These are phyloP conservation scores for Trichoderma hamatum DNA, from an alignment of 2,329 filamentous ascomycete species.

Conservation along the genomic window DNA sequence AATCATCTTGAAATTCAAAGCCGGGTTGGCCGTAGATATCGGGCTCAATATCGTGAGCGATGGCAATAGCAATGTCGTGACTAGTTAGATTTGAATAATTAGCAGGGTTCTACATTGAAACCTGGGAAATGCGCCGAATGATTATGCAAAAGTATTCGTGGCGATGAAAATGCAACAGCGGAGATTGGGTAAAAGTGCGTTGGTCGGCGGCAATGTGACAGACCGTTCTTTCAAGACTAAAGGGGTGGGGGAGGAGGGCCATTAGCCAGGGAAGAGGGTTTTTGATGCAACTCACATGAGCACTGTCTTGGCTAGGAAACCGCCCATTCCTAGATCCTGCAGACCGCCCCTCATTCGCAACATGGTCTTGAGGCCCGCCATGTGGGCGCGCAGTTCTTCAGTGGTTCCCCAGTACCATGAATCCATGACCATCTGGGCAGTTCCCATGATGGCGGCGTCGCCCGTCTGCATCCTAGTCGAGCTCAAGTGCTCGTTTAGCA, in stretches of 20 bases:
- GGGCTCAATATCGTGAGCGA: slow-evolving; percentile 51
- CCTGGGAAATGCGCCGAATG: neutral
- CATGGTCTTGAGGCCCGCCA: slow-evolving; percentile 53
- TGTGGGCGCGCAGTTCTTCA: slow-evolving; percentile 49
- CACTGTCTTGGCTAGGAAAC: slow-evolving; percentile 52
- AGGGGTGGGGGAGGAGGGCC: neutral
- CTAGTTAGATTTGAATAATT: slow-evolving; percentile 36
- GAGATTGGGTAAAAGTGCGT: neutral
- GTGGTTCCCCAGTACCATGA: slow-evolving; percentile 59
- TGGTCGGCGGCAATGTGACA: slow-evolving; percentile 1
- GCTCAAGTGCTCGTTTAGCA: slow-evolving; percentile 53
- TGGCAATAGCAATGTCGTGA: slow-evolving; percentile 51
- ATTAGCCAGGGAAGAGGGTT: neutral
- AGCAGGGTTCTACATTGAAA: slow-evolving; percentile 26
- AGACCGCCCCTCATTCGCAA: slow-evolving; percentile 52
- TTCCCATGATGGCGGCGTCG: slow-evolving; percentile 52
- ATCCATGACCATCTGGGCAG: slow-evolving; percentile 53
- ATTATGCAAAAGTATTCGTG: neutral
- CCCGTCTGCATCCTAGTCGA: slow-evolving; percentile 42
- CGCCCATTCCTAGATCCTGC: slow-evolving; percentile 49
- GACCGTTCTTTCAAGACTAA: neutral
- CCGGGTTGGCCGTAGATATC: slow-evolving; percentile 45
- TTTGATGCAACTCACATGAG: slow-evolving; percentile 46
- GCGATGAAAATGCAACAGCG: neutral
- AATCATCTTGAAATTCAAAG: slow-evolving; percentile 47